Percentiles rank a stretch among this genome's conserved stretches.
Conservation (phyloP, 2,329 filamentous ascomycete genomes). For the Botrytis byssoidea region DNA sequence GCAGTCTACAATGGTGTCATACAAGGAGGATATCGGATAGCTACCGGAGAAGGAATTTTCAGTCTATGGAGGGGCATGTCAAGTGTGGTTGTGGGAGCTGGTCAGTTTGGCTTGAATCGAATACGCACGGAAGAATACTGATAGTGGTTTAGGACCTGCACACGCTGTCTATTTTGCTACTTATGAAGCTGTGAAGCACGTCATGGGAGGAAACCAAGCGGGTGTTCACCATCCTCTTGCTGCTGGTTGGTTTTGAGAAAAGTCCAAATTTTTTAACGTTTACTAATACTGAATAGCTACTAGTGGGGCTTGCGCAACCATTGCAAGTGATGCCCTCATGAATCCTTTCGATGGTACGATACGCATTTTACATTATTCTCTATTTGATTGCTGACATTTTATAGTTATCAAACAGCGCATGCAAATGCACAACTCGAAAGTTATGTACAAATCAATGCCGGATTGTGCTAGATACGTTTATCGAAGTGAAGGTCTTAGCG, state of each 20-base stretch:
- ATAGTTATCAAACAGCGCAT: slow-evolving; percentile 98
- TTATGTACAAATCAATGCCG: slow-evolving; percentile 77
- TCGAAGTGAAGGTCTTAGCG: slow-evolving; percentile 78
- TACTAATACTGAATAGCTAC: slow-evolving; percentile 61
- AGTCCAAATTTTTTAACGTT: slow-evolving; percentile 1
- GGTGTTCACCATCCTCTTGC: slow-evolving; percentile 90
- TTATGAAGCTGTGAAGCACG: slow-evolving; percentile 94
- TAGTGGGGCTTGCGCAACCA: slow-evolving; percentile 91
- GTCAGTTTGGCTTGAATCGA: slow-evolving; percentile 50
- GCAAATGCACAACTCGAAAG: slow-evolving; percentile 93
- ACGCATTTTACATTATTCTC: not conserved
- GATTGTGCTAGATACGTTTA: slow-evolving; percentile 91
- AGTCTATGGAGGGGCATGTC: slow-evolving; percentile 96
- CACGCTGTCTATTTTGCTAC: slow-evolving; percentile 98
- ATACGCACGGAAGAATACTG: slow-evolving; percentile 24
- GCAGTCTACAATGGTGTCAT: slow-evolving; percentile 87
- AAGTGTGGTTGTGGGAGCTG: slow-evolving; percentile 92
- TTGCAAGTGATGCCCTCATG: slow-evolving; percentile 97
- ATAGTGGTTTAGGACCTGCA: slow-evolving; percentile 68
- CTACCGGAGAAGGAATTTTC: slow-evolving; percentile 81
- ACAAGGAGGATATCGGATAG: slow-evolving; percentile 90
- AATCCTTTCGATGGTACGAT: slow-evolving; percentile 90
- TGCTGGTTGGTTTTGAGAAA: slow-evolving; percentile 62
- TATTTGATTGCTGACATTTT: slow-evolving; percentile 24
- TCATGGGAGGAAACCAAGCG: slow-evolving; percentile 86